Base-by-base conservation (phyloP, 2,329 filamentous ascomycete species). In the Sporothrix inflata region DNA sequence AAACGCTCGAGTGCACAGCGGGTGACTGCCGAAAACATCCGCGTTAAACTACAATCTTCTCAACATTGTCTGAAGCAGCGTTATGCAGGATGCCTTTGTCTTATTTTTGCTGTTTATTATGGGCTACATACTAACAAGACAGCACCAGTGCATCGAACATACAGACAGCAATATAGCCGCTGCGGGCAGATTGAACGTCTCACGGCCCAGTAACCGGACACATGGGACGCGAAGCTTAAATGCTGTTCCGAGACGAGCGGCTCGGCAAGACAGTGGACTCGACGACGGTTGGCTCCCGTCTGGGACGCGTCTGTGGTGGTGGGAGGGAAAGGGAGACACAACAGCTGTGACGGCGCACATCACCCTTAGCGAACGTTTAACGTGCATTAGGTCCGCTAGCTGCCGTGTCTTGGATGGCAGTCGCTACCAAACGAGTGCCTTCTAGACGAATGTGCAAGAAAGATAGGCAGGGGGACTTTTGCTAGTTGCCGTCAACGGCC, bases 1-100 rank as follows among this genome's bases (percentile, higher is more conserved):
- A n/a, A n/a, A 34, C 42, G 21, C 60, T 24, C 27, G 24, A 45
- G 51, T 57, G 67, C 8, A 30, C 67, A 49, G 73, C 66, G 74
- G 72, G 70, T 73, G 75, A 69, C 81, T 86, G 85, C 79, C 85
- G 87, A 84, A 80, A 84, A 85, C 81, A 83, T 85, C 86, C 87
- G 79, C 79, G 77, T 76, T 76, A 75, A 68, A 42, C 73, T 45
- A 76, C 73, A 80, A 81, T 81, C 80, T 81, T 81, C 80, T 81
- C 80, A 81, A 78, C 66, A 16, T n/a, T 12, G 53, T 61, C 67
- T 69, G 67, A 69, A 60, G 34, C 51, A 30, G 66, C 11, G 34
- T 7, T 42, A 4, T 40, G 34, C 14, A 27, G 47, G 16, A n/a
- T 21, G 4, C n/a, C 30, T 21, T 65, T 71, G 21, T 75, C 77